Evolutionary conservation across 345 rosid genomes (phyloP).

Genomic region (Excoecaria cochinchinensis): DNA sequence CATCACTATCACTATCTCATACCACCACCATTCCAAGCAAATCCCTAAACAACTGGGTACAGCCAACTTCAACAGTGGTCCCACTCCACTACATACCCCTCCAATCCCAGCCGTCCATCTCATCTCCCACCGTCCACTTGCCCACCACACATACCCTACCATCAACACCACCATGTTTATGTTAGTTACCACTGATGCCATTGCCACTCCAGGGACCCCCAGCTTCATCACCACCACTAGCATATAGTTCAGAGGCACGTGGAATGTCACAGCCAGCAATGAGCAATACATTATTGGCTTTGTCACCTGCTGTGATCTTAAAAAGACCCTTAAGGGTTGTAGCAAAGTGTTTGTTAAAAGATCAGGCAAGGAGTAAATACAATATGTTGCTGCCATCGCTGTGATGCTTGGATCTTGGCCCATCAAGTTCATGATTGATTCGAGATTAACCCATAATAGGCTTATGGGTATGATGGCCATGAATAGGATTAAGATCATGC

Average conservation of each 20-base stretch:
- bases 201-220: conserved; percentile 95
- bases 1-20: conserved; percentile 83
- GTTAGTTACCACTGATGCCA: conserved; percentile 88
- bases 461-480: conserved; percentile 75
- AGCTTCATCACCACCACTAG: conserved; percentile 51
- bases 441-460: conserved; percentile 81
- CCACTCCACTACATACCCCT: conserved; percentile 57
- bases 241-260: conserved; percentile 76
- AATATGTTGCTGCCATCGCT: conserved; percentile 76
- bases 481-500: conserved; percentile 82
- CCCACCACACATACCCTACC: conserved; percentile 73
- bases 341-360: conserved; percentile 82
- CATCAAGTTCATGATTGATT: conserved; percentile 73
- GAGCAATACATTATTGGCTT: conserved; percentile 98
- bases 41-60: conserved; percentile 94
- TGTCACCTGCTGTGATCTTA: conserved; percentile 86
- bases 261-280: conserved; percentile 66
- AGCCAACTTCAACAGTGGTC: conserved; percentile 72
- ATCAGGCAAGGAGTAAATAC: conserved; percentile 85
- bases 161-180: conserved; percentile 74
- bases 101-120: conserved; percentile 45
- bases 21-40: conserved; percentile 99
- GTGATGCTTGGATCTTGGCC: conserved; percentile 87
- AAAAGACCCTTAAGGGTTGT: conserved; percentile 82
- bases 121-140: conserved; percentile 54